These are phyloP conservation scores for Bromus sterilis DNA, from an alignment of 176 grass and related monocot species.

Conservation along the genomic window DNA sequence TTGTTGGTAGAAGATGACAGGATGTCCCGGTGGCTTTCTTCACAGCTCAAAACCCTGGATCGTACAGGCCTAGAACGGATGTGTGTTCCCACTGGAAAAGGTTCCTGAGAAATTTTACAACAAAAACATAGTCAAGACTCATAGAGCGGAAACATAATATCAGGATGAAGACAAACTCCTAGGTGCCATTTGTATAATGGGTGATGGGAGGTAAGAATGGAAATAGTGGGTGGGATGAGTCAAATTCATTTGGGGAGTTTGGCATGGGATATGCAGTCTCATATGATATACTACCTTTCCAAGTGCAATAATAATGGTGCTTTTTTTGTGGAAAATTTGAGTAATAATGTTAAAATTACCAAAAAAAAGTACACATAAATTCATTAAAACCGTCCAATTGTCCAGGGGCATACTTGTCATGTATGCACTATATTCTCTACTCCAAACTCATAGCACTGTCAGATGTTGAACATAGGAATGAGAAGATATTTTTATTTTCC, in stretches of 20 bases:
- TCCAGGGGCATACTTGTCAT: background rate
- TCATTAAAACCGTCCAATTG: background rate
- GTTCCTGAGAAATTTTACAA: conserved; percentile 46
- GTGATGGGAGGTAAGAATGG: background rate
- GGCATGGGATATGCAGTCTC: background rate
- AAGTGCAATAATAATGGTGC: background rate
- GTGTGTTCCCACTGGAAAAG: conserved; percentile 76
- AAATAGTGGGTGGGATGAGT: background rate
- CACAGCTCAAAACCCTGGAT: conserved; percentile 46
- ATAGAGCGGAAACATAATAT: background rate
- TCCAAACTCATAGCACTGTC: background rate
- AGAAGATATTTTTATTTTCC: background rate
- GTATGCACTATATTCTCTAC: background rate
- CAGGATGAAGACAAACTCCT: background rate
- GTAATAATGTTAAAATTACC: background rate
- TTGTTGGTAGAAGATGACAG: conserved; percentile 25
- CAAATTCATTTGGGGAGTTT: background rate
- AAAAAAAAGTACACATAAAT: background rate
- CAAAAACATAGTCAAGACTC: background rate
- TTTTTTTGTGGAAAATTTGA: background rate
- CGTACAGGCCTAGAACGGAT: conserved; percentile 71
- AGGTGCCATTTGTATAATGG: background rate
- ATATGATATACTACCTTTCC: background rate
- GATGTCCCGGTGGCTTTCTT: conserved; percentile 54
- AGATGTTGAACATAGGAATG: background rate